A percentile compares a stretch with the other conserved stretches of the same genome.
Conservation (phyloP, 208 protist genomes). For the Herpetomonas tarakana region DNA sequence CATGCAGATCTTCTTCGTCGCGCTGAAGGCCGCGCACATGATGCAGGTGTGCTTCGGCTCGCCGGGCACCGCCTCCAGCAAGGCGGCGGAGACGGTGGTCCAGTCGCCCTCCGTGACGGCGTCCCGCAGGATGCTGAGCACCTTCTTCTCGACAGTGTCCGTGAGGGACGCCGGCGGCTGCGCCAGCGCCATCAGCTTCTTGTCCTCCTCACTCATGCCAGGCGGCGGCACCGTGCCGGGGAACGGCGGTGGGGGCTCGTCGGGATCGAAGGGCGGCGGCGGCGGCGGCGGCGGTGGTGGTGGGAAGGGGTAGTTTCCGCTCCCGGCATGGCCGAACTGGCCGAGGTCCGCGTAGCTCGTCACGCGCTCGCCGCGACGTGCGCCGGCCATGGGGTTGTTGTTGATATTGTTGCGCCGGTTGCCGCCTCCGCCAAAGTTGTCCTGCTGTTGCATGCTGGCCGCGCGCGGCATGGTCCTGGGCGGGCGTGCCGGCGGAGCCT, state of each 20-base stretch:
- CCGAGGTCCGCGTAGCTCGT: constrained; percentile 47
- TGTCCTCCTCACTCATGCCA: constrained; percentile 53
- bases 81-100: constrained; percentile 23
- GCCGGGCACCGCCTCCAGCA: constrained; percentile 37
- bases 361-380: constrained; percentile 28
- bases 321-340: constrained; percentile 18
- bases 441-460: constrained; percentile 25
- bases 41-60: constrained; percentile 40
- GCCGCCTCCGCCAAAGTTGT: constrained; percentile 14
- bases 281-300: constrained; percentile 13
- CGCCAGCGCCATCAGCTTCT: constrained; percentile 61
- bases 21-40: constrained; percentile 64
- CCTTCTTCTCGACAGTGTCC: constrained; percentile 36
- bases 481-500: constrained; percentile 13
- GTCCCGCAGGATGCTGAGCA: constrained; percentile 62
- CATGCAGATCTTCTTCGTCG: constrained; percentile 48
- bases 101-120: constrained; percentile 52
- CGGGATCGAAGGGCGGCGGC: constrained; percentile 11
- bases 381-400: constrained; percentile 3
- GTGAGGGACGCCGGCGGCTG: constrained; percentile 60
- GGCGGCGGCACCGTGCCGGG: constrained; percentile 3
- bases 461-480: constrained; percentile 24
- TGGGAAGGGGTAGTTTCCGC: constrained; percentile 8
- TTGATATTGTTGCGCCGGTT: constrained; percentile 11
- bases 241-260: constrained; percentile 9